Evolutionary conservation across 2,329 filamentous ascomycete species (phyloP).

Genomic region (Tolypocladium tundrense): DNA sequence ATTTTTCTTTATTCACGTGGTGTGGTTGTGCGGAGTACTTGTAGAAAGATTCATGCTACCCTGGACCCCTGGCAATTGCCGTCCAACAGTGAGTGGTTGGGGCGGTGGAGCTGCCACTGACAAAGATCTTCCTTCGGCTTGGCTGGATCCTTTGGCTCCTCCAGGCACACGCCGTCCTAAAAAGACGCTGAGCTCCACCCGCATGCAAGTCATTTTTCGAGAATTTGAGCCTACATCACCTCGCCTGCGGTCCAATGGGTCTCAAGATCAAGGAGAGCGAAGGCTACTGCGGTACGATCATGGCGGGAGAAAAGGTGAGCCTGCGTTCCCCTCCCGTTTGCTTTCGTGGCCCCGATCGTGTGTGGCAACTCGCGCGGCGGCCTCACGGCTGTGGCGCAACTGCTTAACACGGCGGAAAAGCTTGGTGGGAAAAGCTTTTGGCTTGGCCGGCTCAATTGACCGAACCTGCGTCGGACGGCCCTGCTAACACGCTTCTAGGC

Average conservation of each 20-base stretch:
- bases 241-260: neutral
- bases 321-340: too few species aligned
- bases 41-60: neutral
- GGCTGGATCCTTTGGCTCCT: neutral
- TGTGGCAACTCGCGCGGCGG: neutral
- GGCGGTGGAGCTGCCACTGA: neutral
- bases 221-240: neutral
- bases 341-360: neutral
- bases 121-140: neutral
- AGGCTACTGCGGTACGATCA: slow-evolving; percentile 2
- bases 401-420: neutral
- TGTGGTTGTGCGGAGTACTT: neutral
- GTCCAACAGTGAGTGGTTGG: neutral
- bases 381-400: neutral
- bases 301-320: slow-evolving; percentile 12
- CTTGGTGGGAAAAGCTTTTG: neutral
- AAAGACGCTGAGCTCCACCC: neutral
- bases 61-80: neutral
- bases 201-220: slow-evolving; percentile 1
- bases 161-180: neutral
- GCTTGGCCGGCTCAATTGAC: neutral
- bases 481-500: slow-evolving; percentile 2
- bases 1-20: neutral
- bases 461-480: neutral
- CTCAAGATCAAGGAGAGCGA: neutral